Percentiles rank a stretch among this genome's conserved stretches.
phyloP scores from a whole-genome alignment of 1,139 yeast genomes.

The Sugiyamaella novakii region DNA sequence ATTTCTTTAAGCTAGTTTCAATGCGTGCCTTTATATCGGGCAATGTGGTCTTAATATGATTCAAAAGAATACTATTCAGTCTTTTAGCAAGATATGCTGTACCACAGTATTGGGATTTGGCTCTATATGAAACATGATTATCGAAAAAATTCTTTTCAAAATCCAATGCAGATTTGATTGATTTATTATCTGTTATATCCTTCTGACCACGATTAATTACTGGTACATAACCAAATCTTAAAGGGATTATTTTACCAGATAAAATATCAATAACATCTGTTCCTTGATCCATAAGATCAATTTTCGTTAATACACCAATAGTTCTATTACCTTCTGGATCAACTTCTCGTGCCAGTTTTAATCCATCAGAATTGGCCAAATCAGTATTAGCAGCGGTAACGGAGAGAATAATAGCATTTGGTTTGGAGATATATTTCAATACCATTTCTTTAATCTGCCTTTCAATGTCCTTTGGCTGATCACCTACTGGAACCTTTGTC shows the following conservation, averaged over 20 bases:
- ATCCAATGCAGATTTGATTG: constrained; percentile 83
- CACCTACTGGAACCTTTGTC: constrained; percentile 99
- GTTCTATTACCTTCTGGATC: constrained; percentile 98
- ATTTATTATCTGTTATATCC: constrained; percentile 84
- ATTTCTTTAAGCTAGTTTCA: constrained; percentile 85
- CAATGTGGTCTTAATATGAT: constrained; percentile 90
- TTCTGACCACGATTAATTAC: constrained; percentile 97
- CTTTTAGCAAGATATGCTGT: constrained; percentile 95
- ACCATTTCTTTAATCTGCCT: constrained; percentile 93
- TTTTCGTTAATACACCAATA: constrained; percentile 95
- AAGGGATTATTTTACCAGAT: constrained; percentile 94
- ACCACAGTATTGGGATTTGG: constrained; percentile 92
- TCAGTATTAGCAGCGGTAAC: constrained; percentile 98
- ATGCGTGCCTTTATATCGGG: constrained; percentile 94
- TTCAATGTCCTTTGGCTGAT: constrained; percentile 97
- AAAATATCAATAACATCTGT: constrained; percentile 97
- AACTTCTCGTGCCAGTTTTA: constrained; percentile 94
- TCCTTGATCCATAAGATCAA: constrained; percentile 97
- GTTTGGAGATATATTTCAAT: constrained; percentile 89
- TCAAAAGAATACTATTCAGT: constrained; percentile 83
- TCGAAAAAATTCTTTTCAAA: constrained; percentile 83
- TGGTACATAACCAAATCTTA: constrained; percentile 95
- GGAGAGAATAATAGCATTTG: constrained; percentile 92
- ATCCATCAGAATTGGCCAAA: constrained; percentile 95
- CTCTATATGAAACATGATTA: constrained; percentile 91